Conservation (phyloP, 495 filamentous ascomycete genomes). For the Penicillium canescens region DNA sequence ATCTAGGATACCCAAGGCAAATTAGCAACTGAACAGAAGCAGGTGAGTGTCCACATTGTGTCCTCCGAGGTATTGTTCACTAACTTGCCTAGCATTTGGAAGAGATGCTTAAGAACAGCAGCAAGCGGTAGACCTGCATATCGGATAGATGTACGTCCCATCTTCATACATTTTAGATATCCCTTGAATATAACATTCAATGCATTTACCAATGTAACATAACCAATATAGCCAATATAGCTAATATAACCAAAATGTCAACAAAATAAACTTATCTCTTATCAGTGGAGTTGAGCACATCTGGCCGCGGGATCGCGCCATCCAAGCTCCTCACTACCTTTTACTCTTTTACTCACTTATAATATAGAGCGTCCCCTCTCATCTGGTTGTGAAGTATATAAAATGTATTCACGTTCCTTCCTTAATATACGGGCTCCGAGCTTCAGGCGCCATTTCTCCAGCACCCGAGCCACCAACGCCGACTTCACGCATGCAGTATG, state of each 20-base stretch:
- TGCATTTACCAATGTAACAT: no score
- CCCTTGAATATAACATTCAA: background rate
- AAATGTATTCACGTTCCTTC: constrained; percentile 17
- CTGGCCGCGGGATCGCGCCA: background rate
- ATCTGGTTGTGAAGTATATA: constrained; percentile 2
- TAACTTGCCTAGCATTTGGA: constrained; percentile 38
- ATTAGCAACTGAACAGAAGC: constrained; percentile 71
- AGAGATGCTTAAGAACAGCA: constrained; percentile 45
- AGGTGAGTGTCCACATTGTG: constrained; percentile 29
- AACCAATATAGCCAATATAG: no score
- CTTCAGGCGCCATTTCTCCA: constrained; percentile 42
- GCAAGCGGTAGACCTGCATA: constrained; percentile 30
- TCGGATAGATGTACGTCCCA: constrained; percentile 9
- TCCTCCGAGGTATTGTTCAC: background rate
- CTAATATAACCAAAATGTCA: no score
- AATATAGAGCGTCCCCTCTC: background rate
- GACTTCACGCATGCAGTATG: constrained; percentile 84
- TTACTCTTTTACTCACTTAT: background rate
- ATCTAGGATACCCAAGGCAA: constrained; percentile 71
- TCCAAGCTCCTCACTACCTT: background rate
- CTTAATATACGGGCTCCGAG: constrained; percentile 14
- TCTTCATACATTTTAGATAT: background rate
- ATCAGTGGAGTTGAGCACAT: background rate
- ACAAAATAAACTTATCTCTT: no score
- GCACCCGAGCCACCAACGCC: constrained; percentile 34